A percentile compares a stretch with the other conserved stretches of the same genome.
Evolutionary conservation across 768 basidiomycete genomes (phyloP).

Genomic region (Udeniomyces megalosporus): DNA sequence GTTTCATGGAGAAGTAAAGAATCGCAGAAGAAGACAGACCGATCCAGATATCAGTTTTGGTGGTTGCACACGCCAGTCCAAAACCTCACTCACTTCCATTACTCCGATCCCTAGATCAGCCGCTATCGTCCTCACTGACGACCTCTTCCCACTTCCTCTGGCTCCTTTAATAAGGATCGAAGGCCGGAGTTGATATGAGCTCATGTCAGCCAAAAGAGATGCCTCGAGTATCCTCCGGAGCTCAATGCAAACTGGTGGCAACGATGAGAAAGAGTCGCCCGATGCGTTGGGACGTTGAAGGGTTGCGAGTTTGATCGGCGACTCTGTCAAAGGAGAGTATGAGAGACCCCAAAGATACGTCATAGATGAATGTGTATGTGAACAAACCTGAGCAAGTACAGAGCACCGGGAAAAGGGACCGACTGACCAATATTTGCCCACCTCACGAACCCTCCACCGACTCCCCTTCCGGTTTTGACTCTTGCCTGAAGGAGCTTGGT

Average conservation of each 20-base stretch:
- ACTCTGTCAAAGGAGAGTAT: background rate
- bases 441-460: constrained; percentile 41
- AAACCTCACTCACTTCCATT: constrained; percentile 52
- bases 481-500: constrained; percentile 72
- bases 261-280: no score
- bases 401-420: background rate
- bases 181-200: constrained; percentile 47
- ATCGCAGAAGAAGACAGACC: no score
- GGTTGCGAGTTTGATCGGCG: no score
- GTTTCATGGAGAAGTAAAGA: no score
- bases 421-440: constrained; percentile 37
- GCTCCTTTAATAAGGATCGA: constrained; percentile 64
- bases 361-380: background rate
- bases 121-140: constrained; percentile 35
- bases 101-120: constrained; percentile 53
- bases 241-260: background rate
- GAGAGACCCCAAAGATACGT: background rate
- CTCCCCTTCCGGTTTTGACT: constrained; percentile 46
- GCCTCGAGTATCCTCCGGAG: constrained; percentile 47
- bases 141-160: constrained; percentile 67
- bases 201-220: constrained; percentile 40
- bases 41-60: no score
- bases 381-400: background rate
- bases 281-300: no score
- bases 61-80: no score